A percentile compares a stretch with the other conserved stretches of the same genome.
Conservation (phyloP, 2,329 filamentous ascomycete species). For the Chaetomium globosum region DNA sequence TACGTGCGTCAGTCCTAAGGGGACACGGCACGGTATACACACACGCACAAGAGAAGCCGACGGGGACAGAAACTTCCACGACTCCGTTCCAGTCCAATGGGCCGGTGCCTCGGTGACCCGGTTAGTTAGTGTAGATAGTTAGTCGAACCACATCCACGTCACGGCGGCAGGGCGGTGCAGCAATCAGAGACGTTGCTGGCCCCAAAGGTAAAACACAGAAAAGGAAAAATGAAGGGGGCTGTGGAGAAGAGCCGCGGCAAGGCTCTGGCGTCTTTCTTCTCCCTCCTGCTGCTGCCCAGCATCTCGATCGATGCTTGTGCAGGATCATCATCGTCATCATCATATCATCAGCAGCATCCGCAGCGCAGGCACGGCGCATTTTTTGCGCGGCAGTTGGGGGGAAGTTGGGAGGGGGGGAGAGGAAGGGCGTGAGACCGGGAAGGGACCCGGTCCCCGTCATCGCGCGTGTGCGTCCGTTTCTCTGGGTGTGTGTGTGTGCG, state of each 20-base stretch:
- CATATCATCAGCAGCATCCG: no score
- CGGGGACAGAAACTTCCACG: neutral
- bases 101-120: neutral
- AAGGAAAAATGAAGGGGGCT: neutral
- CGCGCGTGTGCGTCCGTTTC: neutral
- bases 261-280: neutral
- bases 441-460: neutral
- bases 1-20: neutral
- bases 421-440: neutral
- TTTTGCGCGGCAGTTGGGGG: neutral
- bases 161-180: neutral
- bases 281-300: no score
- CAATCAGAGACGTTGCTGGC: neutral
- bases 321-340: neutral
- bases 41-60: neutral
- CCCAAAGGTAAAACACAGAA: neutral
- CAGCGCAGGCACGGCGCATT: neutral
- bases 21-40: neutral
- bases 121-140: neutral
- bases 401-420: neutral
- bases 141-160: neutral
- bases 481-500: no score
- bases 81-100: slow-evolving; percentile 1
- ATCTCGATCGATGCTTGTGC: neutral
- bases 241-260: neutral